Conservation (phyloP, 495 filamentous ascomycete genomes). For the Hypoxylon fragiforme region DNA sequence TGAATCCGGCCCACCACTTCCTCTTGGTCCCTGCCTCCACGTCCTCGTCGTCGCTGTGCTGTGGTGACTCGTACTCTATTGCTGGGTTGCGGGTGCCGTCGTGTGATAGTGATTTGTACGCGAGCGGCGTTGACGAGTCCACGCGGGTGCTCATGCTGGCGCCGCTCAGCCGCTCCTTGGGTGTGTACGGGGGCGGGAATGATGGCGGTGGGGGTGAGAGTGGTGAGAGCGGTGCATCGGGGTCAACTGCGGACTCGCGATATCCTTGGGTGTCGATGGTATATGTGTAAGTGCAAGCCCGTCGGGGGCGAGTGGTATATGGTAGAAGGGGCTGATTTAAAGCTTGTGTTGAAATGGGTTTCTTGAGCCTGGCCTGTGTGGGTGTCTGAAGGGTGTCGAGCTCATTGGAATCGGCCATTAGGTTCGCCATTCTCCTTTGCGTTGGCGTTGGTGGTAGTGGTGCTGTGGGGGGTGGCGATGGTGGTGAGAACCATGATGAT, state of each 20-base stretch:
- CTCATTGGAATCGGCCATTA: constrained; percentile 11
- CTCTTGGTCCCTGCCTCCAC: constrained; percentile 3
- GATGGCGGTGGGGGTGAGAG: constrained; percentile 14
- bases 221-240: constrained; percentile 19
- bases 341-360: constrained; percentile 3
- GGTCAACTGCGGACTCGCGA: constrained; percentile 27
- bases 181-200: constrained; percentile 25
- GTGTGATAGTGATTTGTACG: constrained; percentile 6
- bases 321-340: neutral
- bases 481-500: constrained; percentile 27
- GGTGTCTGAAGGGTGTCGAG: constrained; percentile 17
- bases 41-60: constrained; percentile 5
- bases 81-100: neutral
- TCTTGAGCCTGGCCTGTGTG: constrained; percentile 8
- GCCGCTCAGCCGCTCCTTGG: constrained; percentile 12
- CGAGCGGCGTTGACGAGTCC: constrained; percentile 21
- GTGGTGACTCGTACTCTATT: neutral
- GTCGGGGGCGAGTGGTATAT: constrained; percentile 5
- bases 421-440: constrained; percentile 19
- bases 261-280: constrained; percentile 16
- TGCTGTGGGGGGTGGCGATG: constrained; percentile 23
- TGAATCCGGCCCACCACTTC: constrained; percentile 1
- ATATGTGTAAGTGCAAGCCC: neutral
- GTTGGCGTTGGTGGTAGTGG: constrained; percentile 25
- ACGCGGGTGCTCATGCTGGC: constrained; percentile 17